Percentiles rank a stretch among this genome's conserved stretches.
Conservation (phyloP, 345 rosid genomes). For the Eucalyptus sp. region DNA sequence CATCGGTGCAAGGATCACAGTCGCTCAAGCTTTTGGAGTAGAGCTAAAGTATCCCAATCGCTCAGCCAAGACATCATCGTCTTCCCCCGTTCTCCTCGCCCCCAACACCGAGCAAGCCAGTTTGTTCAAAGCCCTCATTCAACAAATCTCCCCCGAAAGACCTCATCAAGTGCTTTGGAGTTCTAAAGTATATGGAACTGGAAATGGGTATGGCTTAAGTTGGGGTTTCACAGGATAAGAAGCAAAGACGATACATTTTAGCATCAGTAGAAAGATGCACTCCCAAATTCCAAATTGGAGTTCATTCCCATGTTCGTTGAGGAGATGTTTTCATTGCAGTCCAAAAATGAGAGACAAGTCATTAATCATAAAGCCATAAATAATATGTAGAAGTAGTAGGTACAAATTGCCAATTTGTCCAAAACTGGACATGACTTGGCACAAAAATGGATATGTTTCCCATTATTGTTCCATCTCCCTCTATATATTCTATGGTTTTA, state of each 20-base stretch:
- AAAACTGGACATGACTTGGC: background rate
- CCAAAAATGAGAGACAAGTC: background rate
- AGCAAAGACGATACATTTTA: background rate
- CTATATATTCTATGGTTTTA: background rate
- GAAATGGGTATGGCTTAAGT: background rate
- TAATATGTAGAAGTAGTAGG: background rate
- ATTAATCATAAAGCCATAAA: background rate
- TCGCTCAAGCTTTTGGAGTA: conserved; percentile 8
- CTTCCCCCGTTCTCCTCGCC: conserved; percentile 22
- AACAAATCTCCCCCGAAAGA: conserved; percentile 52
- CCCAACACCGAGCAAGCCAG: conserved; percentile 8
- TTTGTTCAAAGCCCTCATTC: conserved; percentile 32
- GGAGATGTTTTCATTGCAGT: background rate
- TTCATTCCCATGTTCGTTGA: background rate
- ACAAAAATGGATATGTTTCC: background rate
- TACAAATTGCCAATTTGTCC: background rate
- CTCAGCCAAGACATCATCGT: conserved; percentile 35
- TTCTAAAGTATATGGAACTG: background rate
- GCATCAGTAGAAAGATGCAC: background rate
- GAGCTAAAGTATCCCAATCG: conserved; percentile 43
- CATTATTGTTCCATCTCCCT: background rate
- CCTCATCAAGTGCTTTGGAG: conserved; percentile 28
- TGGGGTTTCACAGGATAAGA: background rate
- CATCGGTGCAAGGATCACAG: background rate
- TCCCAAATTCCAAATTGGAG: background rate